These are phyloP conservation scores for Ceratobasidium sp. DNA, from an alignment of 1,284 basidiomycete genomes.

Conservation along the genomic window DNA sequence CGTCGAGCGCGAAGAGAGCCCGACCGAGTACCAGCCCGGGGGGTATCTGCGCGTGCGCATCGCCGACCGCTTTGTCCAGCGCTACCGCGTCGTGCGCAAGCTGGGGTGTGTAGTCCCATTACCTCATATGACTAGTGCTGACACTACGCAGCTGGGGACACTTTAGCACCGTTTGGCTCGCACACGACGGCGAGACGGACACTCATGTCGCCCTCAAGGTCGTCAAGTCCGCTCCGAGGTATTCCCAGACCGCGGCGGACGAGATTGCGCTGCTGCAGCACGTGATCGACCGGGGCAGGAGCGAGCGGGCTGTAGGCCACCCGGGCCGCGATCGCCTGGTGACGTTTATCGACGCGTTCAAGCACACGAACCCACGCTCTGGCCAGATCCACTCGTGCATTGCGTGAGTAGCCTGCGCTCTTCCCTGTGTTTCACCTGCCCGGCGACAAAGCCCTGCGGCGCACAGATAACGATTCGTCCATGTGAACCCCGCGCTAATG, in stretches of 20 bases:
- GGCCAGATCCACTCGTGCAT: conserved; percentile 73
- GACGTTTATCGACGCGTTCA: conserved; percentile 96
- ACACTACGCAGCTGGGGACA: conserved; percentile 69
- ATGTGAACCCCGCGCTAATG: conserved; percentile 19
- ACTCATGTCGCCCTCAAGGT: conserved; percentile 98
- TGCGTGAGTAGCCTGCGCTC: conserved; percentile 11
- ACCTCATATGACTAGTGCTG: background rate
- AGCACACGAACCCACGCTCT: conserved; percentile 95
- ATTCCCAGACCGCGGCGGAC: conserved; percentile 97
- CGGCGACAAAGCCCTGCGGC: conserved; percentile 8
- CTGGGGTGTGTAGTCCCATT: conserved; percentile 72
- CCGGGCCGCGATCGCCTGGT: conserved; percentile 67
- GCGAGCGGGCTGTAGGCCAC: conserved; percentile 65
- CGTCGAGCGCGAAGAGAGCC: conserved; percentile 42
- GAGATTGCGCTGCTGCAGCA: conserved; percentile 98
- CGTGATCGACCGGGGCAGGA: conserved; percentile 67
- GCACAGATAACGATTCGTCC: background rate
- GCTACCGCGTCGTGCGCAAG: conserved; percentile 94
- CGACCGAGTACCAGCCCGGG: conserved; percentile 44
- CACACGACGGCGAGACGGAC: conserved; percentile 86
- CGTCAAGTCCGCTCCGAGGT: conserved; percentile 96
- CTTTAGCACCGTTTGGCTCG: conserved; percentile 95
- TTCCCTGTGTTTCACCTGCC: conserved; percentile 1
- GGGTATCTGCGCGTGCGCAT: conserved; percentile 76
- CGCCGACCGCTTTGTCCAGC: conserved; percentile 87